phyloP scores from a whole-genome alignment of 768 basidiomycete genomes.

The Saitozyma sp. region DNA sequence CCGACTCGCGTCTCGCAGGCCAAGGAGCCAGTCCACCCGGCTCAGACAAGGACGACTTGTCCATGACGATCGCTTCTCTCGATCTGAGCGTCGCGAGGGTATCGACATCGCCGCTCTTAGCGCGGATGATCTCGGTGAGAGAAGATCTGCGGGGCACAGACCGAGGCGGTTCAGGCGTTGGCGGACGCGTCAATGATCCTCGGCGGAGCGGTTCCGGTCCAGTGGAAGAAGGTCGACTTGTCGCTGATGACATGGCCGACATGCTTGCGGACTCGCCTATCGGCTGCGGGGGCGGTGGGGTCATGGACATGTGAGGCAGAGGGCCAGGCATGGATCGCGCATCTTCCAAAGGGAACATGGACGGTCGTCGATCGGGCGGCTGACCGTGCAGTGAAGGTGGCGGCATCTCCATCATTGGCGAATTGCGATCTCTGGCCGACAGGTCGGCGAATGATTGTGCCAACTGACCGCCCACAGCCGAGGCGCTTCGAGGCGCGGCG shows the following conservation, averaged over 20 bases:
- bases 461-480: conserved; percentile 40
- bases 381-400: conserved; percentile 17
- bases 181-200: conserved; percentile 24
- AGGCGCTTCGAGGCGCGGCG: conserved; percentile 23
- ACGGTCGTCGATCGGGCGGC: conserved; percentile 5
- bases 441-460: conserved; percentile 39
- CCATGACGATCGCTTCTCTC: neutral
- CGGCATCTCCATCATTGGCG: conserved; percentile 13
- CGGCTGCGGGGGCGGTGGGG: no score
- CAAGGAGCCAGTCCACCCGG: conserved; percentile 2
- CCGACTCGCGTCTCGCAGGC: conserved; percentile 11
- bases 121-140: conserved; percentile 36
- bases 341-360: conserved; percentile 5
- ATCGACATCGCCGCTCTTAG: conserved; percentile 32
- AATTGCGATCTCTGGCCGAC: conserved; percentile 5
- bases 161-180: conserved; percentile 19
- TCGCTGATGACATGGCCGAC: no score
- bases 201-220: no score
- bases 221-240: no score
- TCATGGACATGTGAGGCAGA: no score
- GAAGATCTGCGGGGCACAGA: conserved; percentile 19
- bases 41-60: conserved; percentile 20
- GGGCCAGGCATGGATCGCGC: no score
- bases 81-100: conserved; percentile 17
- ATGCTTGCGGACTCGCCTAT: no score